These are phyloP conservation scores for Myxozyma geophila DNA, from an alignment of 805 yeast genomes.

Conservation along the genomic window DNA sequence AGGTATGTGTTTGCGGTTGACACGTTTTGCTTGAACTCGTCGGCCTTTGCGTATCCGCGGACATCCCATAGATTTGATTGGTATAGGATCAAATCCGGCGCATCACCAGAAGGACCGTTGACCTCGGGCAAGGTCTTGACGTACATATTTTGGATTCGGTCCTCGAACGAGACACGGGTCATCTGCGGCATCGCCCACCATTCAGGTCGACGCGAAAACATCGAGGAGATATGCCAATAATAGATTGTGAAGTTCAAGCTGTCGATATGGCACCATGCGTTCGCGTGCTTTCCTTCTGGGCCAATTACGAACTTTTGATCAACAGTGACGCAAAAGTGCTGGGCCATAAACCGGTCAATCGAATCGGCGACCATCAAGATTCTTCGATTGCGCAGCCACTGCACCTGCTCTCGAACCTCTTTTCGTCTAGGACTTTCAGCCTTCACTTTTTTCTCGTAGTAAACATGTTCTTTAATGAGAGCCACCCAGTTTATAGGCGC, in stretches of 20 bases:
- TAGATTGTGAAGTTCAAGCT: slow-evolving; percentile 25
- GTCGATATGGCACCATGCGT: slow-evolving; percentile 27
- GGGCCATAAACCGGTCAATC: slow-evolving; percentile 23
- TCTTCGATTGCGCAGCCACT: slow-evolving; percentile 21
- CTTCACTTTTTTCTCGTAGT: background rate
- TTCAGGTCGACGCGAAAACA: slow-evolving; percentile 22
- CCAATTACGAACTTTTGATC: slow-evolving; percentile 9
- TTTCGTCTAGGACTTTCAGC: background rate
- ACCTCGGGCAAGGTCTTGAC: slow-evolving; percentile 10
- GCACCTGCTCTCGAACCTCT: background rate
- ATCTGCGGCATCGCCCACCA: slow-evolving; percentile 33
- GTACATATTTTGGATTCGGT: slow-evolving; percentile 18
- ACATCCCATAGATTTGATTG: slow-evolving; percentile 26
- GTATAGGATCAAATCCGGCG: slow-evolving; percentile 25
- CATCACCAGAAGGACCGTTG: slow-evolving; percentile 14
- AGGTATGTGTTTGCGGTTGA: slow-evolving; percentile 5
- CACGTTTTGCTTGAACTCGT: background rate
- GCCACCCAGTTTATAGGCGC: slow-evolving; percentile 10
- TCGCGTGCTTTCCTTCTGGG: slow-evolving; percentile 21
- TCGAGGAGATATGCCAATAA: slow-evolving; percentile 34
- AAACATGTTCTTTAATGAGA: background rate
- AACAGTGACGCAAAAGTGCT: slow-evolving; percentile 17
- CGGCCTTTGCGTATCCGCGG: slow-evolving; percentile 14
- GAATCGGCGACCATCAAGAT: slow-evolving; percentile 24
- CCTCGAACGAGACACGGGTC: slow-evolving; percentile 25